A percentile compares a stretch with the other conserved stretches of the same genome.
Evolutionary conservation across 352 stramenopile genomes (phyloP).

Genomic region (Elongisporangium undulatum): DNA sequence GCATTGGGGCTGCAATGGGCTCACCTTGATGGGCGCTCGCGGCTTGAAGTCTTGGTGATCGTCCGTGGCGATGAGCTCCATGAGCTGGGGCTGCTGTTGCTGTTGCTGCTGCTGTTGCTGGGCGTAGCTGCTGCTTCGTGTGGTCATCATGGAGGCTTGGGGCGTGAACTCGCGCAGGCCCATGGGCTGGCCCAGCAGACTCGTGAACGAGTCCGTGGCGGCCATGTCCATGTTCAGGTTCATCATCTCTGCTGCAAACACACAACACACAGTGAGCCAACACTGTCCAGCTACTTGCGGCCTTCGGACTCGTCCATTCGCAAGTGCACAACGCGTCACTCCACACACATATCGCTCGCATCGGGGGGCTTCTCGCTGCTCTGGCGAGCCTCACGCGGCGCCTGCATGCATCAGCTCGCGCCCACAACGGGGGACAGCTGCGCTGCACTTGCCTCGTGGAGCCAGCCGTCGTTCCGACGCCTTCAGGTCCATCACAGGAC

Average conservation of each 20-base stretch:
- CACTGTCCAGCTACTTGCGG: background rate
- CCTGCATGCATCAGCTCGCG: background rate
- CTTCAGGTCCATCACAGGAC: background rate
- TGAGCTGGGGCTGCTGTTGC: background rate
- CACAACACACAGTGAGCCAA: constrained; percentile 5
- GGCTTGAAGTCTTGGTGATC: constrained; percentile 11
- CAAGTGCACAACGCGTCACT: background rate
- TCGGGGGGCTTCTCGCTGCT: too few species aligned
- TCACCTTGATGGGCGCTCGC: constrained; percentile 12
- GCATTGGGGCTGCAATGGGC: constrained; percentile 21
- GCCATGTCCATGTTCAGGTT: constrained; percentile 35
- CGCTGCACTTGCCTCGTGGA: background rate
- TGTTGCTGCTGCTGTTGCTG: constrained; percentile 11
- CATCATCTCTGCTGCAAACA: constrained; percentile 27
- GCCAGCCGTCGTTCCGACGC: background rate
- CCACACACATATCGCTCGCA: background rate
- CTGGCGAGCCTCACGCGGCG: too few species aligned
- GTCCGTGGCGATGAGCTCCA: constrained; percentile 8
- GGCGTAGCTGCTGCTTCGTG: constrained; percentile 17
- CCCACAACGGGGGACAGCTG: background rate
- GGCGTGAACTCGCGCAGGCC: constrained; percentile 1
- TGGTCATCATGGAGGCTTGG: constrained; percentile 11
- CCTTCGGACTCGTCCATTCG: background rate
- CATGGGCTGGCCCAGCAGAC: constrained; percentile 18
- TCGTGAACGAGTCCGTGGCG: constrained; percentile 16